These are phyloP conservation scores for Solanum sejunctum DNA, from an alignment of 257 asterid species.

Conservation along the genomic window DNA sequence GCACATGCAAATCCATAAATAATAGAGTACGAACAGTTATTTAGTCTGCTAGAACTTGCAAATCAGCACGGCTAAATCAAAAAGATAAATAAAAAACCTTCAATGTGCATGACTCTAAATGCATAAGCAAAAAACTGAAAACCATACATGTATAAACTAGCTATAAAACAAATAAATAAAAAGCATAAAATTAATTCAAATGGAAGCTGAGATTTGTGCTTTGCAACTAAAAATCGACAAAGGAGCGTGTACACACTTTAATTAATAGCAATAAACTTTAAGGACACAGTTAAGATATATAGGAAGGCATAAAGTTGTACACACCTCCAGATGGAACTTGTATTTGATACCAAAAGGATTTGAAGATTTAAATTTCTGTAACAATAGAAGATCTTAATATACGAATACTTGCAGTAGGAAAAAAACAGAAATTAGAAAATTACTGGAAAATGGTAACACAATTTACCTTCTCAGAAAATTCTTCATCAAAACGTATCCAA, in stretches of 20 bases:
- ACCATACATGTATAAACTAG: background rate
- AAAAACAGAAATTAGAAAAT: background rate
- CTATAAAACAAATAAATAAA: background rate
- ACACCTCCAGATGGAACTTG: slow-evolving; percentile 89
- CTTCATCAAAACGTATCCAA: slow-evolving; percentile 81
- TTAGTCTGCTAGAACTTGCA: background rate
- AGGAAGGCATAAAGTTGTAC: slow-evolving; percentile 2
- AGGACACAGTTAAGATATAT: background rate
- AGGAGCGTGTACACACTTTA: background rate
- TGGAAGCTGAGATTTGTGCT: background rate
- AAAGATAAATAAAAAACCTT: background rate
- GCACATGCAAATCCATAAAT: background rate
- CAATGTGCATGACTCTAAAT: background rate
- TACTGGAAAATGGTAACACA: background rate
- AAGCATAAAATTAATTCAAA: background rate
- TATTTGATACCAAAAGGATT: slow-evolving; percentile 90
- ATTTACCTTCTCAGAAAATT: slow-evolving; percentile 57
- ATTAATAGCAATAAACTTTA: background rate
- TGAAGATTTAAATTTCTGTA: slow-evolving; percentile 78
- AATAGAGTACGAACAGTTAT: background rate
- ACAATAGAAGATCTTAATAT: background rate
- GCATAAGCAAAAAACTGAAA: background rate
- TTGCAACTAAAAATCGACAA: background rate
- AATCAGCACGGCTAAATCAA: background rate
- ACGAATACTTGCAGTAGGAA: background rate